A percentile compares a stretch with the other conserved stretches of the same genome.
Evolutionary conservation across 805 yeast species (phyloP).

Genomic region (Henningerozyma blattae): DNA sequence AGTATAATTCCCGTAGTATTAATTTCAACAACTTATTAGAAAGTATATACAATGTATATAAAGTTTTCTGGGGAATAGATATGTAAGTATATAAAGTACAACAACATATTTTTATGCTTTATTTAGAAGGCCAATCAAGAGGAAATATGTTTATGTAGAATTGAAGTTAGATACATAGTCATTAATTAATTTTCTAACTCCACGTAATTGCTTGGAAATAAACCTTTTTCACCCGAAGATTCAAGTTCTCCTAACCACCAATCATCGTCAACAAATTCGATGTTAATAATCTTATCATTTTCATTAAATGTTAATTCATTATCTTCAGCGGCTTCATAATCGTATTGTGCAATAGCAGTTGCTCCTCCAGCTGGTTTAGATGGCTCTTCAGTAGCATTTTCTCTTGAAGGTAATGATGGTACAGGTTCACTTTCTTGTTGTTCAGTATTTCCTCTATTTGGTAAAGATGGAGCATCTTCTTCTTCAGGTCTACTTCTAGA

Average conservation of each 20-base stretch:
- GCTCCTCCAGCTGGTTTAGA: constrained; percentile 10
- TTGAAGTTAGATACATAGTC: too few species aligned
- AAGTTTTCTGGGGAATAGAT: too few species aligned
- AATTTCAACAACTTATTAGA: too few species aligned
- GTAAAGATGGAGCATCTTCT: constrained; percentile 16
- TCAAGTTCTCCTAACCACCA: constrained; percentile 91
- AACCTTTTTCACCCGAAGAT: constrained; percentile 56
- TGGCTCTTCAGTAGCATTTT: constrained; percentile 12
- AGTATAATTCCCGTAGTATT: too few species aligned
- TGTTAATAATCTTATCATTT: constrained; percentile 69
- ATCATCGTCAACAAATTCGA: constrained; percentile 84
- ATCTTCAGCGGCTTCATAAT: constrained; percentile 85
- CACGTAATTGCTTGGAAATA: constrained; percentile 92
- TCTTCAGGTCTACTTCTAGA: constrained; percentile 6
- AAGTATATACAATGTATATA: too few species aligned
- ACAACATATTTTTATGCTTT: too few species aligned
- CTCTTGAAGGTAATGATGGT: constrained; percentile 17
- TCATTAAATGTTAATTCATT: constrained; percentile 80
- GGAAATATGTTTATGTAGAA: too few species aligned
- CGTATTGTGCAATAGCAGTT: constrained; percentile 73
- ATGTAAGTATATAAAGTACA: too few species aligned
- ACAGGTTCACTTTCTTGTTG: constrained; percentile 16
- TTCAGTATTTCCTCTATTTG: constrained; percentile 16
- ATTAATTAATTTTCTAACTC: too few species aligned
- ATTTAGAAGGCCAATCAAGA: too few species aligned